These are phyloP conservation scores for Kodamaea jinghongensis DNA, from an alignment of 805 yeast species.

Conservation along the genomic window DNA sequence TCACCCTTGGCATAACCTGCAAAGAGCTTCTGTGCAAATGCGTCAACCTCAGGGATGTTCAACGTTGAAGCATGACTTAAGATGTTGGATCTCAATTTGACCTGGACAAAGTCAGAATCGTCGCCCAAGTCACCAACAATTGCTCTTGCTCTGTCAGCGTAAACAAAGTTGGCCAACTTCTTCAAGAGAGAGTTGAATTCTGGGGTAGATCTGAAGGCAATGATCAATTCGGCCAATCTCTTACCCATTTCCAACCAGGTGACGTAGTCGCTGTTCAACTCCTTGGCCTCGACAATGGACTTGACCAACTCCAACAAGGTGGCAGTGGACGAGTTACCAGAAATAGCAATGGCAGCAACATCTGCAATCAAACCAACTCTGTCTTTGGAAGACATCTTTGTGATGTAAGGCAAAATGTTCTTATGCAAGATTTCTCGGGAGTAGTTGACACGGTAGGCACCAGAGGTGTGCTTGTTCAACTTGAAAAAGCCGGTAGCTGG, in stretches of 20 bases:
- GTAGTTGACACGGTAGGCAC: slow-evolving; percentile 55
- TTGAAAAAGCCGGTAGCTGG: slow-evolving; percentile 35
- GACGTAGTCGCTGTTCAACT: slow-evolving; percentile 36
- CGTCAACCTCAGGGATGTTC: slow-evolving; percentile 36
- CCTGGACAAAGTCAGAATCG: slow-evolving; percentile 25
- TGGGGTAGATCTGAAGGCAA: slow-evolving; percentile 30
- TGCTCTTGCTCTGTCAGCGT: slow-evolving; percentile 27
- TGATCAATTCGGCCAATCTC: slow-evolving; percentile 30
- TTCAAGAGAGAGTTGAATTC: slow-evolving; percentile 23
- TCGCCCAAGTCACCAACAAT: slow-evolving; percentile 16
- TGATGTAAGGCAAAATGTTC: slow-evolving; percentile 39
- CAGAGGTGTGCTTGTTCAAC: slow-evolving; percentile 49
- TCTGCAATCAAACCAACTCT: slow-evolving; percentile 57
- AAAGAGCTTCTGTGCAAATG: slow-evolving; percentile 31
- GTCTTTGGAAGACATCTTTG: slow-evolving; percentile 43
- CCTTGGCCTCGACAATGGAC: slow-evolving; percentile 21
- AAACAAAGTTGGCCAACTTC: slow-evolving; percentile 31
- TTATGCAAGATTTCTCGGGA: slow-evolving; percentile 39
- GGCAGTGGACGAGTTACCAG: slow-evolving; percentile 42
- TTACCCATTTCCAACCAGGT: slow-evolving; percentile 56
- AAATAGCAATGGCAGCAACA: slow-evolving; percentile 45
- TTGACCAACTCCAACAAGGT: slow-evolving; percentile 44
- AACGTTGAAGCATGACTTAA: slow-evolving; percentile 41
- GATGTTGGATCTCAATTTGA: slow-evolving; percentile 36
- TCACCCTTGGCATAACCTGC: slow-evolving; percentile 21